Base-by-base conservation (phyloP, 805 yeast species). In the Candida manassasensis region DNA sequence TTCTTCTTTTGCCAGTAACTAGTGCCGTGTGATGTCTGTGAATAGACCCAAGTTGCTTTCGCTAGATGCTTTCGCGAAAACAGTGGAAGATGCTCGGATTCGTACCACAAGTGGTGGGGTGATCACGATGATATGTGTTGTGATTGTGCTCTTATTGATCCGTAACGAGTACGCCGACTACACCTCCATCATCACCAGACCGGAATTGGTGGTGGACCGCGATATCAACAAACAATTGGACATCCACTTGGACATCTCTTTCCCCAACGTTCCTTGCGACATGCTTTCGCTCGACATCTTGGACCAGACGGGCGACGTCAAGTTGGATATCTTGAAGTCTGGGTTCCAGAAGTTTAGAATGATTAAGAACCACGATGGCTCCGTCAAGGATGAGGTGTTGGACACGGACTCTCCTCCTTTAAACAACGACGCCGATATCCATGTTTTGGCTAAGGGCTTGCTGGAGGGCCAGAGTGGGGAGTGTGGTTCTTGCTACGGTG, bases 401-500 rank as follows among this genome's bases (percentile, higher is more conserved):
- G 67, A 59, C 35, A 10, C 21, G 8, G 58, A 59, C 22, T 44
- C 52, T 32, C 32, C 48, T 17, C 40, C 49, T 29, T 43, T 57
- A 40, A 39, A 47, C 22, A 52, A 51, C 31, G 53, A 50, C 15
- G 31, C 45, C 14, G 49, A 63, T 4, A 45, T 63, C 25, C 49
- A 42, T 7, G 61, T 53, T 15, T 36, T 51, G 39, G 65, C 68
- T 33, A 51, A 50, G 27, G 67, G 67, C 3, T 48, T 59, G 36
- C 38, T 44, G 3, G 57, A 54, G 28, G 59, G 55, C 6, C 56
- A 53, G 18, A 37, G 43, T 12, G 54, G 69, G 22, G 75, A 78
- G 51, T 88, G 96, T 69, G 97, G 97, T 4, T 71, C 94, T 1
- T 90, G 98, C 64, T 89, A 86, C 55, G 96, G 96, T 1, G 82